Percentiles rank a stretch among this genome's conserved stretches.
Evolutionary conservation across 1,284 basidiomycete species (phyloP).

Genomic region (Rhizopogon hawkerae): DNA sequence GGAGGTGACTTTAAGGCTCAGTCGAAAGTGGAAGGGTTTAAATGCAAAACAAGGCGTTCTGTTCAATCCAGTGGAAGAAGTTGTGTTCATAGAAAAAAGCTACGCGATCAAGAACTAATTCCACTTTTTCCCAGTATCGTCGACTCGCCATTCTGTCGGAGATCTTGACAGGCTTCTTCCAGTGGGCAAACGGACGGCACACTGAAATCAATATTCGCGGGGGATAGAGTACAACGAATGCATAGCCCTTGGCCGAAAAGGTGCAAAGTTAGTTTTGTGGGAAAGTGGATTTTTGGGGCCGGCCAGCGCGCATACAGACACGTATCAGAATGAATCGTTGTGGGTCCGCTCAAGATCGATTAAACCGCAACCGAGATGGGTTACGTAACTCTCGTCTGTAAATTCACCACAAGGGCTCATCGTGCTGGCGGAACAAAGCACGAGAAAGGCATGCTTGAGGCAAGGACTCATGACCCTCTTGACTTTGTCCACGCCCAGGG

Average conservation of each 20-base stretch:
- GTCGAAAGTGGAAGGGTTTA: slow-evolving; percentile 21
- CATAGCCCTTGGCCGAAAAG: slow-evolving; percentile 29
- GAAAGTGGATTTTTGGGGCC: slow-evolving; percentile 21
- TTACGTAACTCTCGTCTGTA: slow-evolving; percentile 25
- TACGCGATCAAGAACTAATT: slow-evolving; percentile 32
- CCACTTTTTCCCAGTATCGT: slow-evolving; percentile 30
- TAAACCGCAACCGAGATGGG: slow-evolving; percentile 29
- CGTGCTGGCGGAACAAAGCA: slow-evolving; percentile 22
- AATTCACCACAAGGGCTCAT: slow-evolving; percentile 26
- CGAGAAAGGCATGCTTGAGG: slow-evolving; percentile 23
- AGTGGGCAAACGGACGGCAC: slow-evolving; percentile 18
- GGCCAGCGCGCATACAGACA: slow-evolving; percentile 21
- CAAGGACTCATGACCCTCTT: slow-evolving; percentile 24
- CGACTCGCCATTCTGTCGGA: slow-evolving; percentile 31
- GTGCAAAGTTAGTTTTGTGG: slow-evolving; percentile 26
- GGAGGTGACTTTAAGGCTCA: slow-evolving; percentile 19
- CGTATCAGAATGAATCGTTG: slow-evolving; percentile 22
- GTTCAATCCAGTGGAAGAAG: slow-evolving; percentile 24
- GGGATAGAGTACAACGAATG: slow-evolving; percentile 26
- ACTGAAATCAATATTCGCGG: slow-evolving; percentile 32
- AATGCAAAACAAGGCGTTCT: slow-evolving; percentile 23
- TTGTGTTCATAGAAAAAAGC: slow-evolving; percentile 33
- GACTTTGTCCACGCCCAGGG: slow-evolving; percentile 22
- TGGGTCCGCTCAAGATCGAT: slow-evolving; percentile 33
- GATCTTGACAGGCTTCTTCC: slow-evolving; percentile 25